Conservation (phyloP, 176 grass and related monocot genomes). For the Secale cereale region DNA sequence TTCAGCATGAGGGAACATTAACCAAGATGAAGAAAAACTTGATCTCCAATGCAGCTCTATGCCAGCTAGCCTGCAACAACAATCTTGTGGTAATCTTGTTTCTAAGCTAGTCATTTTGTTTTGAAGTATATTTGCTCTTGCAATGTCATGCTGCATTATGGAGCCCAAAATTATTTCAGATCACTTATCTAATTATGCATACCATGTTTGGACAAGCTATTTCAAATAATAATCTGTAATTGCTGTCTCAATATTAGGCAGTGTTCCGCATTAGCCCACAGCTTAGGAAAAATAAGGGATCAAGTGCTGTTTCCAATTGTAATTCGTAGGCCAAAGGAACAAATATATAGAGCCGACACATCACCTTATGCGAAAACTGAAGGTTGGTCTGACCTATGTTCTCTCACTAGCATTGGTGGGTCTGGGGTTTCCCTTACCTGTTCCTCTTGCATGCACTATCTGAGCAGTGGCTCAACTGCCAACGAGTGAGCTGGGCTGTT, state of each 20-base stretch:
- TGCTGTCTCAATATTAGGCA: not conserved
- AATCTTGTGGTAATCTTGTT: constrained; percentile 45
- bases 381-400: not conserved
- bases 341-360: not conserved
- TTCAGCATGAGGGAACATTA: constrained; percentile 76
- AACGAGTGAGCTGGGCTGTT: not conserved
- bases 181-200: not conserved
- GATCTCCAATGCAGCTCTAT: constrained; percentile 72
- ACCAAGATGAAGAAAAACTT: constrained; percentile 71
- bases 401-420: not conserved
- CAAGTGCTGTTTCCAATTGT: not conserved
- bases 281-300: not conserved
- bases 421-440: not conserved
- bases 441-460: not conserved
- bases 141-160: not conserved
- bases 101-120: not conserved
- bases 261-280: not conserved
- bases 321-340: not conserved
- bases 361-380: not conserved
- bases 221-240: not conserved
- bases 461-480: not conserved
- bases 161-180: not conserved
- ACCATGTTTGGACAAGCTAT: not conserved
- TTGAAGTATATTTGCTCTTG: not conserved
- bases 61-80: constrained; percentile 44